Percentiles rank a stretch among this genome's conserved stretches.
Conservation (phyloP, 129 eudicot species). For the Heracleum sosnowskyi region DNA sequence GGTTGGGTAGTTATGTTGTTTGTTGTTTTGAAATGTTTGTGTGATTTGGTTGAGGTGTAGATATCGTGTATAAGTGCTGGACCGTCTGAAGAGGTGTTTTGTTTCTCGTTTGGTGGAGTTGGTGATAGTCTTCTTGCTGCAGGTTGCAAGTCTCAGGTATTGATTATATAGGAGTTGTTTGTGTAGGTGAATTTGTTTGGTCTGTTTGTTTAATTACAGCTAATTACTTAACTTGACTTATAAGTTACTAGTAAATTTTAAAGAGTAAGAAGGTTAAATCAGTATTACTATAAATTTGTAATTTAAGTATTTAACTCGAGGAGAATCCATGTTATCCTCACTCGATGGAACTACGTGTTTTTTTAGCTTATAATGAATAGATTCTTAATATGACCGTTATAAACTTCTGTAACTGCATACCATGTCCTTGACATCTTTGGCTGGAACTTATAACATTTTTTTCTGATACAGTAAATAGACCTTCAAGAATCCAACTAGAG, state of each 20-base stretch:
- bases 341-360: neutral
- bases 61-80: constrained; percentile 70
- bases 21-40: neutral
- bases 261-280: neutral
- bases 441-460: neutral
- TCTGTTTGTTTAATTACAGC: neutral
- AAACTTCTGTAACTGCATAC: neutral
- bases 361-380: neutral
- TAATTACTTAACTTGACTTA: neutral
- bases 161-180: neutral
- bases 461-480: neutral
- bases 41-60: constrained; percentile 32
- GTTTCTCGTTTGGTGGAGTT: constrained; percentile 79
- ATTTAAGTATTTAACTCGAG: too few relatives aligned
- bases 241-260: neutral
- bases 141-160: constrained; percentile 90
- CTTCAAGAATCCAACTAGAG: neutral
- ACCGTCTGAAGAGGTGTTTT: constrained; percentile 68
- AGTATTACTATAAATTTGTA: neutral
- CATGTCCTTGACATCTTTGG: neutral
- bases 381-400: neutral
- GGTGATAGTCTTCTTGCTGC: constrained; percentile 83
- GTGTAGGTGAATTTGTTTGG: neutral
- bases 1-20: neutral
- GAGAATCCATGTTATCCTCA: too few relatives aligned